Percentiles rank a stretch among this genome's conserved stretches.
Conservation (phyloP, 192 early-diverging fungal species). For the Mortierella hygrophila region DNA sequence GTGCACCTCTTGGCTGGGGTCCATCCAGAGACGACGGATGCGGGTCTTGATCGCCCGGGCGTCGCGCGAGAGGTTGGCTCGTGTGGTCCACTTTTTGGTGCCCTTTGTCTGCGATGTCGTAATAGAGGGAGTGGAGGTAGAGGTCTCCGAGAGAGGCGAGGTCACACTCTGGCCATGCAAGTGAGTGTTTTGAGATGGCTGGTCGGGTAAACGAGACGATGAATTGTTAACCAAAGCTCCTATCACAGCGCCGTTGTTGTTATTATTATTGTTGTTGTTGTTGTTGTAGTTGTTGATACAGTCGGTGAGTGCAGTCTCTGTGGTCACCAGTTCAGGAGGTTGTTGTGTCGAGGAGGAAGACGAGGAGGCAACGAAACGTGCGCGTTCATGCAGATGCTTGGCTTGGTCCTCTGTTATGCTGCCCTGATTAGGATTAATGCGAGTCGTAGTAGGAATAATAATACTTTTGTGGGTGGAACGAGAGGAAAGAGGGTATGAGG, state of each 20-base stretch:
- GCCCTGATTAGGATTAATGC: constrained; percentile 21
- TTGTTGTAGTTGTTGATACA: background rate
- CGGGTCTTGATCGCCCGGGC: constrained; percentile 23
- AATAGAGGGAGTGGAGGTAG: background rate
- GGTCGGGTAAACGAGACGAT: background rate
- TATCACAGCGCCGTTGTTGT: background rate
- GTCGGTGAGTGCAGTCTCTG: constrained; percentile 4
- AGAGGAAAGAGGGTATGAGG: background rate
- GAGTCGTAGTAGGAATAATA: background rate
- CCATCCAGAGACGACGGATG: constrained; percentile 42
- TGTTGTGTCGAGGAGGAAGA: constrained; percentile 1
- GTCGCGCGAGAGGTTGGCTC: constrained; percentile 21
- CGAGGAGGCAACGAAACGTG: background rate
- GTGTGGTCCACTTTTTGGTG: background rate
- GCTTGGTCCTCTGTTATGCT: background rate
- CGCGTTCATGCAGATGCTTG: constrained; percentile 9
- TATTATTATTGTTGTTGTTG: background rate
- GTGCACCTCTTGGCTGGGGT: constrained; percentile 24
- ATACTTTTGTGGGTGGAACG: constrained; percentile 18
- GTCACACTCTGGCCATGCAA: background rate
- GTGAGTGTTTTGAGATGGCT: background rate
- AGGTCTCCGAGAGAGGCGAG: background rate
- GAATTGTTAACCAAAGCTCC: background rate
- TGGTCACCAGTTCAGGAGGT: background rate
- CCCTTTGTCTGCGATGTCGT: background rate